Evolutionary conservation across 495 filamentous ascomycete genomes (phyloP), one percentile per base, ranked within the genome.

Genomic region (Cercophora samala): DNA sequence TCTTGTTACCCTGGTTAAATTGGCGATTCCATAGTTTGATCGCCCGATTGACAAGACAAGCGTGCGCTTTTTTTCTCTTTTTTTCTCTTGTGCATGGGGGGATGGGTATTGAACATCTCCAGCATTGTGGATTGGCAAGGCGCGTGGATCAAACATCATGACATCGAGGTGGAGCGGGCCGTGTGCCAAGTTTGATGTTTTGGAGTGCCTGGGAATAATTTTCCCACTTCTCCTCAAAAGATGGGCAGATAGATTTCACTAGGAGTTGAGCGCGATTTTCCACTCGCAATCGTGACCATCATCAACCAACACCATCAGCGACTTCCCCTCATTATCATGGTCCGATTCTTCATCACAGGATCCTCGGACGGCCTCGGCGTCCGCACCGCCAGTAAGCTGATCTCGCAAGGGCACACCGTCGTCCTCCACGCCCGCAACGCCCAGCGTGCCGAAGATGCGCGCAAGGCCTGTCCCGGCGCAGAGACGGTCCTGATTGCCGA

Each of bases 391-490:
- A 81, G 81, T 65, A 64, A 74, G 32, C 84, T 88, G 25, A 60
- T 82, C 55, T 73, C 81, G 2, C 77, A 78, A 42, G 85, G 86
- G 55, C 85, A 88, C 74, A 70, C 77, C 4, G 85, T 88, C 62
- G 79, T 82, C 62, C 78, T 88, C 0, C 86, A 89, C 70, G 86
- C 84, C 1, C 83, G 85, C 60, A 87, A 82, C 74, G 64, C 74
- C 26, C 72, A 80, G 6, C 81, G 86, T 55, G 84, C 84, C 1
- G 63, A 70, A 11, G 76, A 82, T 26, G 79, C 84, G 0, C 74
- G 74, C 17, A 60, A 74, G 25, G 81, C 81, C 19, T 79, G 81
- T 21, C 84, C 84, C 0, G 79, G 76, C 18, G 84, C 84, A 19
- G 76, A 78, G 63, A 79, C 76, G 3, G 77, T 86, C 2, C 75